phyloP scores from a whole-genome alignment of 148 eudicot genomes.

The Vaccinium macrocarpon region DNA sequence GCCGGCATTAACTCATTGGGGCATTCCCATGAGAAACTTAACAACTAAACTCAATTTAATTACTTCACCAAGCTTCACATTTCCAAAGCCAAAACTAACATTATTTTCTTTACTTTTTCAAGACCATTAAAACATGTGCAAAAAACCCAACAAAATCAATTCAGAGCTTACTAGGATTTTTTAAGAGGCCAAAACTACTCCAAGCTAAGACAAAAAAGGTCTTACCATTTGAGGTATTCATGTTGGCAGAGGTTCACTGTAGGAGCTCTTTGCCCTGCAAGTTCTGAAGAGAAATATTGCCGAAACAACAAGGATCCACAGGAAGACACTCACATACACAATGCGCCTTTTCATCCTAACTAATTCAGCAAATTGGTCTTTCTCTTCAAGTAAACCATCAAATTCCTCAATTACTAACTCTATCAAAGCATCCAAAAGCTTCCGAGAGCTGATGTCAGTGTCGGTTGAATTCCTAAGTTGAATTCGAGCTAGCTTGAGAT shows the following conservation, averaged over 20 bases:
- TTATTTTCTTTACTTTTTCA: too few species aligned
- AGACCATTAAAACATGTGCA: too few species aligned
- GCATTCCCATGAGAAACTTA: too few species aligned
- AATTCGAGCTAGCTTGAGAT: slow-evolving; percentile 45
- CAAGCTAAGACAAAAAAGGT: neutral
- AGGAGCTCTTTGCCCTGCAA: slow-evolving; percentile 23
- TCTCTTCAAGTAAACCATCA: slow-evolving; percentile 36
- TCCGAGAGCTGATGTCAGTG: slow-evolving; percentile 33
- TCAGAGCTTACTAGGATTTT: neutral
- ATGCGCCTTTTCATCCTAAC: slow-evolving; percentile 24
- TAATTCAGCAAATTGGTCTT: slow-evolving; percentile 28
- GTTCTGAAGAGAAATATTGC: slow-evolving; percentile 16
- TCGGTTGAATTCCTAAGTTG: slow-evolving; percentile 35
- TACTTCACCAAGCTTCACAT: too few species aligned
- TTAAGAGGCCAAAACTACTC: too few species aligned
- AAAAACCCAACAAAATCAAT: too few species aligned
- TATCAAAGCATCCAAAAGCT: slow-evolving; percentile 44
- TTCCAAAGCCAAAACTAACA: too few species aligned
- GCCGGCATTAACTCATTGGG: too few species aligned
- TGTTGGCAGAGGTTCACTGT: slow-evolving; percentile 40
- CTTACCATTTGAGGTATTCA: slow-evolving; percentile 22
- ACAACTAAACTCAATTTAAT: too few species aligned
- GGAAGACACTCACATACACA: slow-evolving; percentile 25
- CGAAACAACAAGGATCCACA: slow-evolving; percentile 30
- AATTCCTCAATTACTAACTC: slow-evolving; percentile 42